Conservation (phyloP, 352 stramenopile genomes). For the Phytophthora podocarpi region DNA sequence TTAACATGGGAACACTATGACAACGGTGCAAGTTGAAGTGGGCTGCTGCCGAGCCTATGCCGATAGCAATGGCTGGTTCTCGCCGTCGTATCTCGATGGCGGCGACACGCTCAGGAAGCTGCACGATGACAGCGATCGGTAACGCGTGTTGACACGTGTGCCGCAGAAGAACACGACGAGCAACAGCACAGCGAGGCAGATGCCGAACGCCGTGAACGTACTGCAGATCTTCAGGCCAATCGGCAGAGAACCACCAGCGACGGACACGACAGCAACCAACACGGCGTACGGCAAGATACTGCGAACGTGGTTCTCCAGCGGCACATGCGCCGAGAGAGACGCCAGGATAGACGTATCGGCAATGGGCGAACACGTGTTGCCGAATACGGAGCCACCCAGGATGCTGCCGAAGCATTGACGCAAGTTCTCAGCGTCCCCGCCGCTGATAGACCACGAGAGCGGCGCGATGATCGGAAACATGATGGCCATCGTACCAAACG, state of each 20-base stretch:
- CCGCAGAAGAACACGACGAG: conserved; percentile 84
- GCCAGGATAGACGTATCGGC: conserved; percentile 93
- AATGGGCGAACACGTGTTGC: conserved; percentile 92
- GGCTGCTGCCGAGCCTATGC: conserved; percentile 9
- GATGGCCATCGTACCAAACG: conserved; percentile 93
- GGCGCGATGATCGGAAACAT: conserved; percentile 92
- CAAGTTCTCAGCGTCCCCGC: conserved; percentile 81
- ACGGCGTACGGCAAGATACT: conserved; percentile 88
- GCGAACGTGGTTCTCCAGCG: conserved; percentile 83
- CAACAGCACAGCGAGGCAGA: conserved; percentile 73
- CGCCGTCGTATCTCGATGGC: conserved; percentile 52
- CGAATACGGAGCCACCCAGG: conserved; percentile 86
- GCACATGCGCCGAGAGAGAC: conserved; percentile 76
- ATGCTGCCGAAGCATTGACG: conserved; percentile 89
- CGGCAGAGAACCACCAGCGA: conserved; percentile 71
- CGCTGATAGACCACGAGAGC: conserved; percentile 84
- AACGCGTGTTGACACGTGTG: conserved; percentile 78
- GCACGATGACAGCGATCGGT: conserved; percentile 73
- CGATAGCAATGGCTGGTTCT: conserved; percentile 60
- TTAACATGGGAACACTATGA: conserved; percentile 32
- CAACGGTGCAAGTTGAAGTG: conserved; percentile 5
- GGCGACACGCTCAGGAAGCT: conserved; percentile 77
- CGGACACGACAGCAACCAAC: conserved; percentile 68
- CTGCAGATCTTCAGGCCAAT: conserved; percentile 78
- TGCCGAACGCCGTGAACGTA: conserved; percentile 79